These are phyloP conservation scores for Aspergillus chevalieri DNA, from an alignment of 2,329 filamentous ascomycete species.

Conservation along the genomic window DNA sequence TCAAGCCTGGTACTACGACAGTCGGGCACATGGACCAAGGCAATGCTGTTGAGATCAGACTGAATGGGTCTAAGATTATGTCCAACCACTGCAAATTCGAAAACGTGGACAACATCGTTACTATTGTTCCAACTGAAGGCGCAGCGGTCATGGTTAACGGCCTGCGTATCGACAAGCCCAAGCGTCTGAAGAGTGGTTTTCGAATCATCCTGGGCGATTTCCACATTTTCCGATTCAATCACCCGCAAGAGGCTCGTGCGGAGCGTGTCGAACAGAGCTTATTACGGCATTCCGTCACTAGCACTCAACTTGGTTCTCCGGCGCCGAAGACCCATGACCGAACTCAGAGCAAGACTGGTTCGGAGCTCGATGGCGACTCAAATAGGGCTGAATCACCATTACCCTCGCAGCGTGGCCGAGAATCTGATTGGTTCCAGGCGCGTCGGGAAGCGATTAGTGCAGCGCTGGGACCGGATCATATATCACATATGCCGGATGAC, in stretches of 20 bases:
- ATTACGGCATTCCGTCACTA: conserved; percentile 71
- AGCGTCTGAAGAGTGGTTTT: conserved; percentile 81
- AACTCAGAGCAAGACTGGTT: conserved; percentile 69
- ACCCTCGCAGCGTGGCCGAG: conserved; percentile 59
- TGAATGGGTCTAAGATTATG: conserved; percentile 90
- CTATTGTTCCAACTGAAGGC: conserved; percentile 79
- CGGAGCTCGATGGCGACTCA: conserved; percentile 65
- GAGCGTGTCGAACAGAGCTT: conserved; percentile 85
- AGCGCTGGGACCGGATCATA: conserved; percentile 82
- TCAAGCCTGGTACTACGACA: conserved; percentile 89
- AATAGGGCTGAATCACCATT: conserved; percentile 76
- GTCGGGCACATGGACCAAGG: conserved; percentile 91
- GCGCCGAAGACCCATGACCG: conserved; percentile 69
- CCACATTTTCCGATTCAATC: conserved; percentile 97
- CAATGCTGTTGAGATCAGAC: conserved; percentile 75
- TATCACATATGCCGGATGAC: conserved; percentile 83
- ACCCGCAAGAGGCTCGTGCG: conserved; percentile 89
- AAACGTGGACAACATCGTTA: conserved; percentile 88
- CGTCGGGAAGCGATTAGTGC: conserved; percentile 87
- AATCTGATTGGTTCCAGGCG: conserved; percentile 93
- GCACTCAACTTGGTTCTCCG: conserved; percentile 59
- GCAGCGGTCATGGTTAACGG: conserved; percentile 98
- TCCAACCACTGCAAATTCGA: conserved; percentile 92
- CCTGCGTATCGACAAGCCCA: conserved; percentile 77
- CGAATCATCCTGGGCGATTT: conserved; percentile 96